A percentile compares a stretch with the other conserved stretches of the same genome.
phyloP scores from a whole-genome alignment of 1,284 basidiomycete species.

The Leccinum angustisporum region DNA sequence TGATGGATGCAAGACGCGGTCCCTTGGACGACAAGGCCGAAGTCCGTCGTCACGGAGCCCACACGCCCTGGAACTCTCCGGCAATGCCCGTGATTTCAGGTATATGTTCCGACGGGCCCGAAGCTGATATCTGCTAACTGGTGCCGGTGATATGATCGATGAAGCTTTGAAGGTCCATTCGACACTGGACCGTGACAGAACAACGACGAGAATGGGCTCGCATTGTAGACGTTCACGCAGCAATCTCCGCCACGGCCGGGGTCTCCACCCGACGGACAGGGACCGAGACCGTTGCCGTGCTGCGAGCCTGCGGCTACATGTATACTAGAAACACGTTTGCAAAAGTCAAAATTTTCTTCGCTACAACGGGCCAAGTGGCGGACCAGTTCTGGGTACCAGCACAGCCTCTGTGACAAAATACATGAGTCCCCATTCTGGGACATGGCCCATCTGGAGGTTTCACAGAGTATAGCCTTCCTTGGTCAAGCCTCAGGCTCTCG shows the following conservation, averaged over 20 bases:
- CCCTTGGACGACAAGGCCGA: constrained; percentile 15
- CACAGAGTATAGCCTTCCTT: constrained; percentile 36
- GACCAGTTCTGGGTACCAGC: constrained; percentile 14
- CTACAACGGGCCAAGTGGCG: neutral
- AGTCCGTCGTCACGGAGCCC: constrained; percentile 2
- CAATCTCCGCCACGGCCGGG: constrained; percentile 33
- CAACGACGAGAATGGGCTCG: constrained; percentile 8
- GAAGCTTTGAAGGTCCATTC: neutral
- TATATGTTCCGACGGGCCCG: constrained; percentile 23
- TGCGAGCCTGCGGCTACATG: constrained; percentile 11
- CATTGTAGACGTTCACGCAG: constrained; percentile 18
- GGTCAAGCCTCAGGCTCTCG: constrained; percentile 24
- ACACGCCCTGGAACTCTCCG: constrained; percentile 28
- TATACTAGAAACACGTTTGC: constrained; percentile 10
- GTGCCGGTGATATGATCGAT: constrained; percentile 1
- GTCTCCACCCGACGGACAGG: constrained; percentile 14
- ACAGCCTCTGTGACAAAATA: constrained; percentile 26
- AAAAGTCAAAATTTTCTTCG: constrained; percentile 20
- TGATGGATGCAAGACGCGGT: constrained; percentile 15
- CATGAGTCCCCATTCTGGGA: constrained; percentile 23
- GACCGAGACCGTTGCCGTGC: constrained; percentile 11
- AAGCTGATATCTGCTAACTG: constrained; percentile 15
- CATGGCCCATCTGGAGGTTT: constrained; percentile 13
- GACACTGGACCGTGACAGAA: neutral
- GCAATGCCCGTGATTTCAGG: constrained; percentile 4